A percentile compares a stretch with the other conserved stretches of the same genome.
Conservation (phyloP, 768 basidiomycete species). For the Mycena indigotica region DNA sequence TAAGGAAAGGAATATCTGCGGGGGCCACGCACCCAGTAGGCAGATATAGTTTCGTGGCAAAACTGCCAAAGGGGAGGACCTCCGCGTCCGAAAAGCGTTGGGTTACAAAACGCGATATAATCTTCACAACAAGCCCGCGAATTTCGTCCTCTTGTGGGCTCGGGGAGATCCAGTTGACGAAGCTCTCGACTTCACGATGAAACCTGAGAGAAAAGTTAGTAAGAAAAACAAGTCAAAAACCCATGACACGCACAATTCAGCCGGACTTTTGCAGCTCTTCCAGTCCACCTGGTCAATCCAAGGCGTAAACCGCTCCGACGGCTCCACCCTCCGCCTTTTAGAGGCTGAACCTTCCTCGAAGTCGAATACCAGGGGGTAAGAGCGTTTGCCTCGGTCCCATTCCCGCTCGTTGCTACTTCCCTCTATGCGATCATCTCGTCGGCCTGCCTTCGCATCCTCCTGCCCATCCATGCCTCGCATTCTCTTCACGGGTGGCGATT, state of each 20-base stretch:
- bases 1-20: background rate
- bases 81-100: constrained; percentile 75
- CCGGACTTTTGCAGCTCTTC: constrained; percentile 73
- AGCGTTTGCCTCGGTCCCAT: constrained; percentile 45
- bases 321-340: constrained; percentile 55
- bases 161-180: constrained; percentile 86
- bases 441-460: constrained; percentile 13
- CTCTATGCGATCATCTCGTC: constrained; percentile 8
- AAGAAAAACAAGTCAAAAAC: background rate
- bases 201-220: constrained; percentile 52
- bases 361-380: constrained; percentile 46
- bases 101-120: constrained; percentile 67
- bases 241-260: constrained; percentile 69
- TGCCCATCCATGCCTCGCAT: constrained; percentile 6
- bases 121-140: constrained; percentile 68
- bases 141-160: constrained; percentile 84
- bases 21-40: constrained; percentile 74
- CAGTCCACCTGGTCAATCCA: constrained; percentile 77
- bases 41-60: constrained; percentile 90
- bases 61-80: constrained; percentile 89
- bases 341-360: constrained; percentile 49
- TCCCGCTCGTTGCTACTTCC: constrained; percentile 22
- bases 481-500: constrained; percentile 1
- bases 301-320: constrained; percentile 58
- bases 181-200: constrained; percentile 84